Conservation (phyloP, 2,329 filamentous ascomycete genomes). For the Aspergillaceae sp. region DNA sequence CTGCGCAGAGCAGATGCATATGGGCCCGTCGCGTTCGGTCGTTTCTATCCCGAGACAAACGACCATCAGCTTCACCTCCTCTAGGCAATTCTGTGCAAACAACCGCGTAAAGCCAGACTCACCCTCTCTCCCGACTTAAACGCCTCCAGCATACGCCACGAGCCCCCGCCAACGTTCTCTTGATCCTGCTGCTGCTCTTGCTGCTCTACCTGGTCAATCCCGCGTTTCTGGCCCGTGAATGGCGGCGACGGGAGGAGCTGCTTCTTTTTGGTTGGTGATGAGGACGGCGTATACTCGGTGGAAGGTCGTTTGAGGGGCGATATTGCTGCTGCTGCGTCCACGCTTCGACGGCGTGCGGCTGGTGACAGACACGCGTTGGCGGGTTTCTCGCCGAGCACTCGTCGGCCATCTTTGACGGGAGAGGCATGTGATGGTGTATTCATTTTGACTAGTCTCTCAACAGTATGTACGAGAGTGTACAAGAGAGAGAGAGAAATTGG, state of each 20-base stretch:
- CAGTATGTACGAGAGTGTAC: background rate
- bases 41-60: background rate
- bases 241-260: conserved; percentile 23
- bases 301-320: conserved; percentile 22
- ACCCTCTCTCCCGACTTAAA: too few species aligned
- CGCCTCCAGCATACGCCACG: too few species aligned
- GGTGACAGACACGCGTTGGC: conserved; percentile 32
- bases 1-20: background rate
- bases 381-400: conserved; percentile 34
- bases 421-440: conserved; percentile 11
- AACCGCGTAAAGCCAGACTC: too few species aligned
- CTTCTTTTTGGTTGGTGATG: conserved; percentile 15
- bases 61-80: conserved; percentile 2
- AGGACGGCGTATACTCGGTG: conserved; percentile 8
- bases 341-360: conserved; percentile 15
- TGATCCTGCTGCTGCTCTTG: background rate
- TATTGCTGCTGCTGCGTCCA: conserved; percentile 5
- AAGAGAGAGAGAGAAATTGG: background rate
- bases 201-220: conserved; percentile 31
- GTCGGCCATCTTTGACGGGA: conserved; percentile 30
- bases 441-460: conserved; percentile 1
- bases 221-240: conserved; percentile 33
- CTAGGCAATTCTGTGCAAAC: too few species aligned
- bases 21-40: conserved; percentile 11
- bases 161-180: too few species aligned